These are phyloP conservation scores for Tubosaeta sp. DNA, from an alignment of 768 basidiomycete species.

Conservation along the genomic window DNA sequence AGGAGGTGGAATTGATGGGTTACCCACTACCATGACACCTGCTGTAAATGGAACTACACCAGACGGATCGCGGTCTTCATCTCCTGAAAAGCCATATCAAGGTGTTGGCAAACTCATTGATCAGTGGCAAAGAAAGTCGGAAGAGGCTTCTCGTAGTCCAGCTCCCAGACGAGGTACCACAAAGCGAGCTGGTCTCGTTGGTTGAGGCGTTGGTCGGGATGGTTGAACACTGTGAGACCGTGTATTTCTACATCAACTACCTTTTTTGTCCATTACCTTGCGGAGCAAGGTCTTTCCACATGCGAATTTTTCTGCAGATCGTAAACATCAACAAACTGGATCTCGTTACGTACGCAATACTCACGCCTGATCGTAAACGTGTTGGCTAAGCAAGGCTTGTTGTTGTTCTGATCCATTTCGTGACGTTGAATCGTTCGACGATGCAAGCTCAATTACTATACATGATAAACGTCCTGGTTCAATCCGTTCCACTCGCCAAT, in stretches of 20 bases:
- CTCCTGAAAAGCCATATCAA: constrained; percentile 74
- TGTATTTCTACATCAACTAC: constrained; percentile 7
- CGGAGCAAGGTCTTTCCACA: too few relatives aligned
- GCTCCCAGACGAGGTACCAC: constrained; percentile 36
- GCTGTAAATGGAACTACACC: constrained; percentile 9
- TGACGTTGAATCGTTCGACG: too few relatives aligned
- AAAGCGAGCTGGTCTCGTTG: constrained; percentile 39
- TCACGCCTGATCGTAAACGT: too few relatives aligned
- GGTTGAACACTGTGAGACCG: constrained; percentile 11
- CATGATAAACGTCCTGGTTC: too few relatives aligned
- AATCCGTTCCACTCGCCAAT: too few relatives aligned
- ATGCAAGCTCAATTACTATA: too few relatives aligned
- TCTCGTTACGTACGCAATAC: too few relatives aligned
- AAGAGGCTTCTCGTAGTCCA: constrained; percentile 40
- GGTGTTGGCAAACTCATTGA: constrained; percentile 84
- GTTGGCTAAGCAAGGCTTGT: too few relatives aligned
- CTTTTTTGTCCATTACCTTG: constrained; percentile 4
- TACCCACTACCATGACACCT: constrained; percentile 13
- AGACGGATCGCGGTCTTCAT: constrained; percentile 45
- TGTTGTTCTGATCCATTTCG: too few relatives aligned
- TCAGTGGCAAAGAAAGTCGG: constrained; percentile 83
- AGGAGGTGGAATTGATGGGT: constrained; percentile 24
- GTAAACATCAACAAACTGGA: too few relatives aligned
- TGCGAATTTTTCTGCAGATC: too few relatives aligned
- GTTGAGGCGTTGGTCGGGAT: constrained; percentile 19